Percentiles rank a stretch among this genome's conserved stretches.
Conservation (phyloP, 2,329 filamentous ascomycete genomes). For the Trichocomaceae sp. region DNA sequence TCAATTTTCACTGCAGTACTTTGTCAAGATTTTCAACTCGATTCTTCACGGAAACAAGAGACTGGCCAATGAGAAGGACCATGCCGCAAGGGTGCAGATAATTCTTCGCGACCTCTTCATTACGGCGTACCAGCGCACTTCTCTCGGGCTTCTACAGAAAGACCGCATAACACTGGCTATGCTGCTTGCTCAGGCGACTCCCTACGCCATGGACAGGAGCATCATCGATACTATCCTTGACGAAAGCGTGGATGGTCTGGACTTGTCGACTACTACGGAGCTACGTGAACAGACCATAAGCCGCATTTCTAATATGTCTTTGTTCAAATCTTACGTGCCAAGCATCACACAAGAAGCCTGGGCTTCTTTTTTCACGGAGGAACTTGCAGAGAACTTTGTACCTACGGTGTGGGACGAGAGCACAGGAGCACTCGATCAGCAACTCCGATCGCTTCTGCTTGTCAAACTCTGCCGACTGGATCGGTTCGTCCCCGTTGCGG, state of each 20-base stretch:
- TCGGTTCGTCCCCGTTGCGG: slow-evolving; percentile 84
- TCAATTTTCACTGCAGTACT: slow-evolving; percentile 97
- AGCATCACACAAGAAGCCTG: slow-evolving; percentile 58
- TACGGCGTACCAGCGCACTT: slow-evolving; percentile 88
- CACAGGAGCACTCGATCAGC: slow-evolving; percentile 62
- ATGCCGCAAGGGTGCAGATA: slow-evolving; percentile 74
- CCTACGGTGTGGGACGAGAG: slow-evolving; percentile 67
- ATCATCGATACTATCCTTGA: slow-evolving; percentile 84
- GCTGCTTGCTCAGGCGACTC: slow-evolving; percentile 90
- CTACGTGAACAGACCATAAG: slow-evolving; percentile 62
- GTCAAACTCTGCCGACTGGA: slow-evolving; percentile 95
- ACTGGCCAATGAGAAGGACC: slow-evolving; percentile 62
- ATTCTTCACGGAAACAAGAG: slow-evolving; percentile 77
- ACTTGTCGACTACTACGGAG: slow-evolving; percentile 64
- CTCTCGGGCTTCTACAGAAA: slow-evolving; percentile 83
- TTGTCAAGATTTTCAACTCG: slow-evolving; percentile 92
- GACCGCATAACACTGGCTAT: slow-evolving; percentile 92
- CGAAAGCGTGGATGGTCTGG: slow-evolving; percentile 64
- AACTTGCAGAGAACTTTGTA: slow-evolving; percentile 77
- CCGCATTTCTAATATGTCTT: slow-evolving; percentile 60
- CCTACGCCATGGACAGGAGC: slow-evolving; percentile 87
- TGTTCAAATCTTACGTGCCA: slow-evolving; percentile 67
- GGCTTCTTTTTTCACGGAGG: slow-evolving; percentile 76
- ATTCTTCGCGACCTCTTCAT: slow-evolving; percentile 90
- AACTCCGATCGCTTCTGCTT: slow-evolving; percentile 75